Percentiles rank a stretch among this genome's conserved stretches.
Conservation (phyloP, 1,284 basidiomycete species). For the Moesziomyces parantarcticus region DNA sequence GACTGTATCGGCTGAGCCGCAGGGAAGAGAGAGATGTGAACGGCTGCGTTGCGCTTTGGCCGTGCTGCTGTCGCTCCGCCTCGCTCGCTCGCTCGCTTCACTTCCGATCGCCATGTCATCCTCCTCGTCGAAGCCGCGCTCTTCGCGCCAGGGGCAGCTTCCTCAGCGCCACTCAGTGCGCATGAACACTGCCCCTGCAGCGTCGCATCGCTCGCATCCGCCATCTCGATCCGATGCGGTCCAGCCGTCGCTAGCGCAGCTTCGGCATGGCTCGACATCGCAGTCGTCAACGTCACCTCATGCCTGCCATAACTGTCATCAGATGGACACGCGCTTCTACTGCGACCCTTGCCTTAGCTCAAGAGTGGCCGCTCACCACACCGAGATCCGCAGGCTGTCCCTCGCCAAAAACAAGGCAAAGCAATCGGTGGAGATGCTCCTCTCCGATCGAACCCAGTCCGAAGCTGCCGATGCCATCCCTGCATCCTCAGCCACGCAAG, state of each 20-base stretch:
- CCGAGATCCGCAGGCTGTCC: slow-evolving; percentile 34
- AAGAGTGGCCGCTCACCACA: slow-evolving; percentile 33
- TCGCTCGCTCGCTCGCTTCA: no score
- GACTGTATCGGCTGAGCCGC: no score
- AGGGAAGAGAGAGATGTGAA: background rate
- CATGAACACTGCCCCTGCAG: background rate
- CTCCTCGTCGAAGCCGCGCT: background rate
- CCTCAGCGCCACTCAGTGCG: background rate
- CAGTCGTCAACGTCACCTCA: slow-evolving; percentile 1
- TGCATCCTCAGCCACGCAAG: background rate
- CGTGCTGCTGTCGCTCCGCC: no score
- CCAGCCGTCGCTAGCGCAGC: slow-evolving; percentile 1
- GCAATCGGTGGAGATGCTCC: slow-evolving; percentile 5
- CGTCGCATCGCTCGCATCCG: background rate
- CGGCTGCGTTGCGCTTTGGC: no score
- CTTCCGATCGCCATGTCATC: background rate
- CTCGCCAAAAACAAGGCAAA: slow-evolving; percentile 37
- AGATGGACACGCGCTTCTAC: slow-evolving; percentile 42
- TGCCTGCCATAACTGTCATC: slow-evolving; percentile 40
- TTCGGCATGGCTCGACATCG: background rate
- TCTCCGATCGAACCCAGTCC: slow-evolving; percentile 8
- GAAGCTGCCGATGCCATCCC: background rate
- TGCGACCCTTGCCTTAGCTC: slow-evolving; percentile 45
- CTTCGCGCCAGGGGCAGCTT: background rate
- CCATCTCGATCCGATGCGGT: background rate